Evolutionary conservation across 305 asterid genomes (phyloP).

Genomic region (Fraxinus sp.): DNA sequence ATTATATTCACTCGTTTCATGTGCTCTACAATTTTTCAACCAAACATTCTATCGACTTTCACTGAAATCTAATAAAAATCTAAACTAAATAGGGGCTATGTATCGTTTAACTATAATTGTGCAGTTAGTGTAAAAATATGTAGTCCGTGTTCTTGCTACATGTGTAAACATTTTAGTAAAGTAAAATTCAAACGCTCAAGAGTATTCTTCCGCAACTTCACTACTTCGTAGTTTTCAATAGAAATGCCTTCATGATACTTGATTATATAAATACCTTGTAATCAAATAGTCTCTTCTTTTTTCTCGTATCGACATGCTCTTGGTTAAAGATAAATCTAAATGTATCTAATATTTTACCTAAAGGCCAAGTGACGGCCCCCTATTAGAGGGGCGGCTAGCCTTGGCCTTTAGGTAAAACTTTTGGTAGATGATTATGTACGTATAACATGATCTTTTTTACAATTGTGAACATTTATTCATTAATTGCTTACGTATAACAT

Average conservation of each 20-base stretch:
- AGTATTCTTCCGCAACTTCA: background rate
- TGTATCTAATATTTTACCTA: too few relatives aligned
- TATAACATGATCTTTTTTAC: too few relatives aligned
- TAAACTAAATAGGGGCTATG: background rate
- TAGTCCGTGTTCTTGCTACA: too few relatives aligned
- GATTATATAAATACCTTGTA: too few relatives aligned
- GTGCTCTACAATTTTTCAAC: background rate
- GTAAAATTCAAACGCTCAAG: background rate
- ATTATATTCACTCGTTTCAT: too few relatives aligned
- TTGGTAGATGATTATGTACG: too few relatives aligned
- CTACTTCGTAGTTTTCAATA: too few relatives aligned
- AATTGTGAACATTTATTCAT: background rate
- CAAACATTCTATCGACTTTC: background rate
- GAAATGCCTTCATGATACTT: too few relatives aligned
- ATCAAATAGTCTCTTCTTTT: background rate
- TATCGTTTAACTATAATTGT: background rate
- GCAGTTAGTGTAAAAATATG: background rate
- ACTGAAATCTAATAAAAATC: too few relatives aligned
- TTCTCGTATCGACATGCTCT: background rate
- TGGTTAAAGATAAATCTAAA: background rate
- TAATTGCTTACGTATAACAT: background rate
- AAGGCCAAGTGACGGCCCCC: too few relatives aligned
- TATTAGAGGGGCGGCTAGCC: too few relatives aligned
- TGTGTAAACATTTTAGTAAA: background rate
- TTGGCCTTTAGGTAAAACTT: too few relatives aligned